Percentiles rank a stretch among this genome's conserved stretches.
Evolutionary conservation across 1,284 basidiomycete genomes (phyloP).

Genomic region (Vanrija sp.): DNA sequence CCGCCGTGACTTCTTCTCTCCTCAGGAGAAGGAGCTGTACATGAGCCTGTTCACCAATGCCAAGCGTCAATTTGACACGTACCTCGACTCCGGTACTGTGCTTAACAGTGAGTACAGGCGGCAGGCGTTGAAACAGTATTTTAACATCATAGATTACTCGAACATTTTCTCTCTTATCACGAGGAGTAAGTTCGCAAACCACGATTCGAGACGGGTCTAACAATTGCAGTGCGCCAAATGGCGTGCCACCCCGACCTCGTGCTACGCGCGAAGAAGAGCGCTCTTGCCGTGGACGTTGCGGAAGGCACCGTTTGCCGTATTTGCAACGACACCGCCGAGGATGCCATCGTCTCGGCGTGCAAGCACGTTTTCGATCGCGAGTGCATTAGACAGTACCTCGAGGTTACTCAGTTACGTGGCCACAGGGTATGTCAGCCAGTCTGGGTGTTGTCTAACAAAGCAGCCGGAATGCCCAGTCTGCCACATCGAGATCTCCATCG

Average conservation of each 20-base stretch:
- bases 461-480: conserved; percentile 94
- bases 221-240: conserved; percentile 74
- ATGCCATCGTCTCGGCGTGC: conserved; percentile 91
- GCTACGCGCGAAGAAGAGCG: conserved; percentile 65
- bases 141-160: conserved; percentile 67
- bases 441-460: neutral
- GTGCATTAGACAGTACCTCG: conserved; percentile 91
- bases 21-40: conserved; percentile 95
- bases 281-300: conserved; percentile 59
- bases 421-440: conserved; percentile 58
- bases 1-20: conserved; percentile 88
- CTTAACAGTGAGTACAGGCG: conserved; percentile 68
- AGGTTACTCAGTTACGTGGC: conserved; percentile 57
- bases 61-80: conserved; percentile 86
- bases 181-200: conserved; percentile 33
- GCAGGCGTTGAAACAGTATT: no score
- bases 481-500: conserved; percentile 87
- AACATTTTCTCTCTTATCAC: conserved; percentile 74
- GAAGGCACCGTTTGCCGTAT: conserved; percentile 81
- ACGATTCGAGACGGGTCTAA: neutral
- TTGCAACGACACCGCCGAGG: conserved; percentile 69
- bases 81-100: conserved; percentile 83
- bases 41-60: conserved; percentile 87
- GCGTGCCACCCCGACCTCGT: conserved; percentile 90
- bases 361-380: conserved; percentile 68